Base-by-base conservation (phyloP, 352 stramenopile species). In the Globisporangium iwayamae region DNA sequence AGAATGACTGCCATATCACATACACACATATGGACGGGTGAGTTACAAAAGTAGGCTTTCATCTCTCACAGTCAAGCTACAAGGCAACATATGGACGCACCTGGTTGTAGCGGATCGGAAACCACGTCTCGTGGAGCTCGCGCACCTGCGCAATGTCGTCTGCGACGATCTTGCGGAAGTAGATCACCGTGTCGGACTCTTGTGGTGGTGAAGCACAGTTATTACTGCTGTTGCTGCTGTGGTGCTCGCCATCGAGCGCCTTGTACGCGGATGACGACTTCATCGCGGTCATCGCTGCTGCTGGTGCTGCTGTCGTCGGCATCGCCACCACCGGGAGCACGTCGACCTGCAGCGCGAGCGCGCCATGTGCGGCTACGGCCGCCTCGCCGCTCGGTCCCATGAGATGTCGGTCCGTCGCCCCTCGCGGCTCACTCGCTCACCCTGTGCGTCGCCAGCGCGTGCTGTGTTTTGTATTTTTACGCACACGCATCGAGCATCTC, bases 71-170 rank as follows among this genome's bases (percentile, higher is more conserved):
- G 22, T 25, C 22, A 25, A 25, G 22, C 22, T 25, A 25, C 28
- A 36, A 36, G 32, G 16, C 22, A 54, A 11, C 14, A 36, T 20
- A 47, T 20, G 41, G 7, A 55, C 67, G 22, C 25, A 82, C 74
- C 71, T 97, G 78, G 67, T 97, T 97, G 78, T 99, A 99, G 36
- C 87, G 78, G 46, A 99, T 98, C 3, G 96, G 96, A 70, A 99
- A 99, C 93, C 96, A 99, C 65, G 97, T 76, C 69, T 98, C 96
- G 74, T 99, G 96, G 50, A 99, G 78, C 45, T 69, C 68, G 72
- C 96, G 93, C 63, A 99, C 91, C 48, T 90, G 74, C 11, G 86
- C 71, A 30, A 97, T 91, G 70, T 99, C 96, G 10, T 62, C 66
- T 2, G 82, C 76, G 58, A 77, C 62, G 45, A 99, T 69, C 28